Evolutionary conservation across 257 asterid genomes (phyloP).

Genomic region (Solanum chmielewskii): DNA sequence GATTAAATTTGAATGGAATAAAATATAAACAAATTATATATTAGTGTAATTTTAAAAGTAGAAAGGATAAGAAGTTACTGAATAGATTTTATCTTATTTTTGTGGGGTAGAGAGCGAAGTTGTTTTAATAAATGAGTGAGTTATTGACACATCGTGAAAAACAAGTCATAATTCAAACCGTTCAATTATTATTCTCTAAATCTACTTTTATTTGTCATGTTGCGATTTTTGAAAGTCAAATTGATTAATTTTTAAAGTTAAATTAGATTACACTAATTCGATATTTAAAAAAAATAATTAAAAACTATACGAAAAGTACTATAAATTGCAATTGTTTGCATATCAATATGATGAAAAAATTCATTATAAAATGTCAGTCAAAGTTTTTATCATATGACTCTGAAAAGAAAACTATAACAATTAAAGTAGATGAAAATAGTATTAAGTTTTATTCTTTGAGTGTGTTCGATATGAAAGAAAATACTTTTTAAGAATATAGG

Average conservation of each 20-base stretch:
- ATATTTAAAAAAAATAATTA: no score
- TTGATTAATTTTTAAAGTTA: no score
- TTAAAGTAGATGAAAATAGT: no score
- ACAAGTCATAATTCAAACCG: neutral
- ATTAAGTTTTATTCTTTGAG: neutral
- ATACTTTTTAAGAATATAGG: no score
- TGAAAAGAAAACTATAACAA: no score
- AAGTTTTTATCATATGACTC: no score
- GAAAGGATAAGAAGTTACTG: neutral
- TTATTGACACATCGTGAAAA: neutral
- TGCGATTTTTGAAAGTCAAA: no score
- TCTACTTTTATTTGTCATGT: neutral
- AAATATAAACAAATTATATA: neutral
- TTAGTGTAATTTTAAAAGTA: no score
- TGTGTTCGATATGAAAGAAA: neutral
- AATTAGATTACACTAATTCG: neutral
- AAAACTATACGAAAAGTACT: neutral
- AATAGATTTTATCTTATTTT: neutral
- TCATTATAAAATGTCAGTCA: no score
- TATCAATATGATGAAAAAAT: neutral
- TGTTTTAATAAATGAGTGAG: neutral
- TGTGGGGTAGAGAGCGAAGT: accelerated
- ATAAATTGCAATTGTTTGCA: neutral
- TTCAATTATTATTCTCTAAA: neutral
- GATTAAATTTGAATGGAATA: neutral